phyloP scores from a whole-genome alignment of 129 eudicot species.

The Cynara cardunculus region DNA sequence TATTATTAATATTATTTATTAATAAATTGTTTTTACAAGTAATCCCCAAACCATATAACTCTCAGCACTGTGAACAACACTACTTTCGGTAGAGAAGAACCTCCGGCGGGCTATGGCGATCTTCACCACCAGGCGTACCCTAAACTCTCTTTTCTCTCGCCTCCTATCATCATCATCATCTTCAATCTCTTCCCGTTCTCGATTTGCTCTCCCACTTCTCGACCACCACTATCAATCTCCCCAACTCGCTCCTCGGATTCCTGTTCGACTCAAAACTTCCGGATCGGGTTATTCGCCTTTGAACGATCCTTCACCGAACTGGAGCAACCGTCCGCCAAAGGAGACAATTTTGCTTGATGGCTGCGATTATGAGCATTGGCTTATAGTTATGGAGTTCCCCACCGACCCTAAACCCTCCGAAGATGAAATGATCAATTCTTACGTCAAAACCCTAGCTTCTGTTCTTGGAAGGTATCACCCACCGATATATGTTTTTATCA shows the following conservation, averaged over 20 bases:
- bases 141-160: constrained; percentile 44
- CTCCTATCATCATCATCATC: constrained; percentile 33
- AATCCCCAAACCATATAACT: too few relatives aligned
- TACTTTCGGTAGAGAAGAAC: constrained; percentile 4
- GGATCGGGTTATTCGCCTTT: constrained; percentile 86
- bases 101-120: constrained; percentile 45
- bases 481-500: not conserved
- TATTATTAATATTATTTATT: too few relatives aligned
- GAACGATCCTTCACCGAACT: constrained; percentile 93
- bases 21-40: too few relatives aligned
- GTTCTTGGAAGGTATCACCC: constrained; percentile 73
- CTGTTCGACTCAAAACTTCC: constrained; percentile 42
- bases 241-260: constrained; percentile 20
- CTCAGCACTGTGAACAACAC: not conserved
- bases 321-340: constrained; percentile 98
- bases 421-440: constrained; percentile 66
- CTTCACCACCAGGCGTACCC: constrained; percentile 57
- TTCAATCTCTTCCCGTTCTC: constrained; percentile 22
- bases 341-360: constrained; percentile 90
- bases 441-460: constrained; percentile 91
- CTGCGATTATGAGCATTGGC: constrained; percentile 98
- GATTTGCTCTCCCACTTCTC: constrained; percentile 41
- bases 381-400: constrained; percentile 86
- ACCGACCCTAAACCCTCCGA: constrained; percentile 78
- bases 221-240: constrained; percentile 27